These are phyloP conservation scores for Leptographium flavum DNA, from an alignment of 2,329 filamentous ascomycete species.

Conservation along the genomic window DNA sequence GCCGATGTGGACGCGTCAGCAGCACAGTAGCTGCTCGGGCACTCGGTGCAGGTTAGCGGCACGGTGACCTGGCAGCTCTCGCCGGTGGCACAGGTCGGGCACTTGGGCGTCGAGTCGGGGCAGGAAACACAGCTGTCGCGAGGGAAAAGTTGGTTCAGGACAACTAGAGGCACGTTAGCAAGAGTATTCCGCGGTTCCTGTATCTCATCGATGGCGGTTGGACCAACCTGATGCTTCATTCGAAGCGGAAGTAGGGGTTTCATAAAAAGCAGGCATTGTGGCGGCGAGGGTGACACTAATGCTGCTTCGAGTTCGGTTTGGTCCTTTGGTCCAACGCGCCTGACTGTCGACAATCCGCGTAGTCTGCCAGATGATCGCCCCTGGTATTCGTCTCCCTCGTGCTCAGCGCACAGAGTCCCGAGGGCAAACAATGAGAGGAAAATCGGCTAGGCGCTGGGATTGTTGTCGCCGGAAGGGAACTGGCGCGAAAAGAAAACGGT, in stretches of 20 bases:
- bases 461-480: not conserved
- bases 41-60: constrained; percentile 30
- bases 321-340: no score
- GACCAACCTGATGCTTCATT: not conserved
- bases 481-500: not conserved
- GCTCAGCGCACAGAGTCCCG: no score
- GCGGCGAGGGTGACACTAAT: no score
- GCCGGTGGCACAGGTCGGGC: constrained; percentile 28
- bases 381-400: no score
- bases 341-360: no score
- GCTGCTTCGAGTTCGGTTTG: no score
- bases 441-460: not conserved
- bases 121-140: constrained; percentile 33
- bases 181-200: not conserved
- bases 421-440: not conserved
- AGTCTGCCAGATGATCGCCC: no score
- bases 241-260: not conserved
- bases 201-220: not conserved
- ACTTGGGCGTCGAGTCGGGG: constrained; percentile 25
- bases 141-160: constrained; percentile 20
- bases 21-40: constrained; percentile 32
- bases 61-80: constrained; percentile 31
- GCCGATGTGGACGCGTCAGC: constrained; percentile 11
- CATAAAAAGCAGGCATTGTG: no score
- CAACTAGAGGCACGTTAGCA: constrained; percentile 5